Evolutionary conservation across 2,329 filamentous ascomycete species (phyloP), one percentile per base, ranked within the genome.

Genomic region (Boeremia lycopersici): DNA sequence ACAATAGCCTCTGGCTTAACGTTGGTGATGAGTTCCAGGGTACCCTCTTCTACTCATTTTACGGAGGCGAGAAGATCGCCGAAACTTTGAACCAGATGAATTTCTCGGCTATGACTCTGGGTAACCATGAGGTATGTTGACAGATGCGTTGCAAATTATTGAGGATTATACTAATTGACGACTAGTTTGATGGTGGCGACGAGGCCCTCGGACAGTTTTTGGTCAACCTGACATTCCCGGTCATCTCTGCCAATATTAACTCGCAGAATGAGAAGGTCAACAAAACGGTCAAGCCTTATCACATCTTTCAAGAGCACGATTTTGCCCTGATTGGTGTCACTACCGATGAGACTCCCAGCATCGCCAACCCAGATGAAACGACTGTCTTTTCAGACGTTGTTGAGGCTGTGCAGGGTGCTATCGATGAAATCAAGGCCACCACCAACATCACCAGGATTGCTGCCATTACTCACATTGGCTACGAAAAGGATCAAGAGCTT

Each of bases 1-100:
- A 83, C n/a, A 83, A 87, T 66, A 84, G 83, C 50, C 76, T 89
- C 13, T 83, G 84, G 75, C 75, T 89, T 40, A 87, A 89, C 51
- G 84, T 82, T 2, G 86, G 86, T n/a, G 86, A 89, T 62, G 86
- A 89, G 68, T 89, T 89, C 68, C 84, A 88, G 63, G 86, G 86
- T 48, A 89, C 86, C 0, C 77, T 88, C 7, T 89, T 87, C 76
- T 89, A 87, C 74, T 81, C 81, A 4, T 88, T 82, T 70, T 89
- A 89, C 64, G 82, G 82, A 13, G 84, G 85, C 23, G 84, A 87
- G 75, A 89, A 89, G 79, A 89, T 89, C 59, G 84, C 85, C 43
- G 82, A 87, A 64, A 86, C 83, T 0, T 74, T 89, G 56, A 89
- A 89, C 59, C 79, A 86, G 67, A 75, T 89, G 44, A 81, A 81